Percentiles rank a stretch among this genome's conserved stretches.
These are phyloP conservation scores for Lactifluus subvellereus DNA, from an alignment of 768 basidiomycete species.

Conservation along the genomic window DNA sequence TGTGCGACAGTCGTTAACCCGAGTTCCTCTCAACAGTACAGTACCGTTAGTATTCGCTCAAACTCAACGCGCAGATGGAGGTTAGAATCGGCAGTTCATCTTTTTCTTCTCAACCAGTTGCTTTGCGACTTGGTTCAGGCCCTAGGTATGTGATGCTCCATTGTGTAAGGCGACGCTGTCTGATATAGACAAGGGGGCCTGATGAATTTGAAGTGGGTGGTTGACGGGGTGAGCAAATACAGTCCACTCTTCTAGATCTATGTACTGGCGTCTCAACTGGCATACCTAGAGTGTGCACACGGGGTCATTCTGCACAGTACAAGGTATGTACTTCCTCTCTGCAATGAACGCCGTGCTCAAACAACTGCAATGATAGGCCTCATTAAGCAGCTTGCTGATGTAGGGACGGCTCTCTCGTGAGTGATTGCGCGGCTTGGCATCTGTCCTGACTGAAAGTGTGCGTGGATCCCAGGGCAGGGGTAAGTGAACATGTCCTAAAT, in stretches of 20 bases:
- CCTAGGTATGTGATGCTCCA: constrained; percentile 20
- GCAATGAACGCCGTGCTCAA: not conserved
- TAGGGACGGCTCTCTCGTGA: constrained; percentile 23
- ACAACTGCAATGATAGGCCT: constrained; percentile 8
- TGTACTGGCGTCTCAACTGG: not conserved
- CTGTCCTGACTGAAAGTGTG: not conserved
- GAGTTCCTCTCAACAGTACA: constrained; percentile 20
- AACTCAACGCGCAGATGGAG: constrained; percentile 22
- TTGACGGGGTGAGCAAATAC: constrained; percentile 30
- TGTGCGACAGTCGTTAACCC: not conserved
- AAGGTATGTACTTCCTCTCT: constrained; percentile 4
- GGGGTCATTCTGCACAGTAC: constrained; percentile 16
- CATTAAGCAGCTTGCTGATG: constrained; percentile 21
- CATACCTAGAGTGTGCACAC: not conserved
- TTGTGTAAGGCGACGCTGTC: not conserved
- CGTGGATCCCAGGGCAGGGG: constrained; percentile 7
- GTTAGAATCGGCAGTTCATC: constrained; percentile 27
- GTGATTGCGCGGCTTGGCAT: not conserved
- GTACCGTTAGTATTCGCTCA: constrained; percentile 21
- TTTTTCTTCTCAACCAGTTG: constrained; percentile 29
- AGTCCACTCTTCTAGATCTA: not conserved
- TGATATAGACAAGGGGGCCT: constrained; percentile 32
- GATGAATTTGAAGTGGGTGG: constrained; percentile 35
- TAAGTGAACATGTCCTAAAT: not conserved
- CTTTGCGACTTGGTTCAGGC: constrained; percentile 30